Evolutionary conservation across 805 yeast species (phyloP), one percentile per base, ranked within the genome.

Genomic region (Jamesozyma hellenica): DNA sequence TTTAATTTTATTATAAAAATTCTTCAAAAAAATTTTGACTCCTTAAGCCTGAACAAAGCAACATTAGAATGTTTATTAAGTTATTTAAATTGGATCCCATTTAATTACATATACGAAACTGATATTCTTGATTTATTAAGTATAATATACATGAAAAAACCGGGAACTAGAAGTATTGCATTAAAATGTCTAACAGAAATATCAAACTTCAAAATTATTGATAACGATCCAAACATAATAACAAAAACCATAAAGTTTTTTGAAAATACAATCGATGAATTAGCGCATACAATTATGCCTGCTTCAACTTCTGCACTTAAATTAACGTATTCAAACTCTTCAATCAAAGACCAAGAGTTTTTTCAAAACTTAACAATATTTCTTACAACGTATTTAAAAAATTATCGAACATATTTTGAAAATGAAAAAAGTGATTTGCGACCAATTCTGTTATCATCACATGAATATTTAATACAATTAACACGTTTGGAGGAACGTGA

Each of bases 291-390:
- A 17, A 73, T 85, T 35, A 71, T 87, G 7, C 94, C 96, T 2
- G 67, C 76, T 16, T 66, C 71, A 29, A 70, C 83, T 5, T 38
- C 41, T 13, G 82, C 87, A 51, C 68, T 90, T 50, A 76, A 72
- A 51, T 69, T 70, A 36, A 74, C 82, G 16, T 92, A 90, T 62
- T 70, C 72, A 37, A 68, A 68, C 47, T 92, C 95, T 4, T 72
- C 72, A 53, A 71, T 90, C 11, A 67, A 72, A 31, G 95, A 87
- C 55, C 97, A 92, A 68, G 85, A 86, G 27, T 87, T 87, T 56
- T 73, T 90, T 49, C 95, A 90, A 64, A 95, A 90, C 65, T 72
- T 90, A 53, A 92, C 96, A n/a, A 77, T 88, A 78, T 90, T 79
- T 60, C 69, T 90, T 50, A 79, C 90, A 40, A 82, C 94, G 2